These are phyloP conservation scores for Cordyceps javanica DNA, from an alignment of 2,329 filamentous ascomycete genomes.

Conservation along the genomic window DNA sequence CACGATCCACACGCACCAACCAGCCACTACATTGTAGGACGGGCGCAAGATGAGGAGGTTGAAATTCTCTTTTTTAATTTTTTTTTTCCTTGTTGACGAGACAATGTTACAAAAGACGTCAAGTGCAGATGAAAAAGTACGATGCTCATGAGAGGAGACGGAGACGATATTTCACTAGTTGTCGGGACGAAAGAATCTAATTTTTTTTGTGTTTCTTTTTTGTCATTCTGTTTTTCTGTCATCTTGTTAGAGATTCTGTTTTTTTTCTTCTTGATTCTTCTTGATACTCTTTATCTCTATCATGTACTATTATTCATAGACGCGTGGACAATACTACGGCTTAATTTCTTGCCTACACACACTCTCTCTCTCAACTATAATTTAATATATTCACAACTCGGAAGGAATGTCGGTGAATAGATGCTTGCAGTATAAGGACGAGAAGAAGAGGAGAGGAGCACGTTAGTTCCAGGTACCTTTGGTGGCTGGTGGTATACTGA, in stretches of 20 bases:
- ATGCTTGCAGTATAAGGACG: too few relatives aligned
- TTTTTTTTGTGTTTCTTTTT: not conserved
- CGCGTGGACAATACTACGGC: too few relatives aligned
- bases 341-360: too few relatives aligned
- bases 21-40: not conserved
- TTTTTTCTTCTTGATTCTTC: not conserved
- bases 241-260: not conserved
- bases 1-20: constrained; percentile 4
- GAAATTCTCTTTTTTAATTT: not conserved
- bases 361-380: too few relatives aligned
- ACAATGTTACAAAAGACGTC: constrained; percentile 3
- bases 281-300: not conserved
- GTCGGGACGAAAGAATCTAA: not conserved
- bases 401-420: too few relatives aligned
- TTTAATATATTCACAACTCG: too few relatives aligned
- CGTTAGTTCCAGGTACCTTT: too few relatives aligned
- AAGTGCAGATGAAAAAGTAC: not conserved
- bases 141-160: not conserved
- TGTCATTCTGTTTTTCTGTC: not conserved
- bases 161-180: not conserved
- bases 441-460: too few relatives aligned
- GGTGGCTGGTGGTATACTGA: too few relatives aligned
- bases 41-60: not conserved
- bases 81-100: constrained; percentile 1
- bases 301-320: not conserved